phyloP scores from a whole-genome alignment of 2,329 filamentous ascomycete species.

The Helotiales sp. region DNA sequence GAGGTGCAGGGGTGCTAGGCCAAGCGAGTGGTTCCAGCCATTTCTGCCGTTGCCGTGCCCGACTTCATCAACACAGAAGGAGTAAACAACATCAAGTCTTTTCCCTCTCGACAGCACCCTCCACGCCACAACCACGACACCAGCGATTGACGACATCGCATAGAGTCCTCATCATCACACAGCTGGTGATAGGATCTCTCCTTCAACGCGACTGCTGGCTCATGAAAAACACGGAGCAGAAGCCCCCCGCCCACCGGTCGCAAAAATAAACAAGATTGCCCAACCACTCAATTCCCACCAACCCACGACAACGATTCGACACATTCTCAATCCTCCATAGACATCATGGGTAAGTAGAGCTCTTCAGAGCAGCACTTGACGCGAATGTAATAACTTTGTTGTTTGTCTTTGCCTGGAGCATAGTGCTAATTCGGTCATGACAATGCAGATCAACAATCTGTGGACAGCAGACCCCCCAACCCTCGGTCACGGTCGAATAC shows the following conservation, averaged over 20 bases:
- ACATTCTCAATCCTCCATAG: conserved; percentile 22
- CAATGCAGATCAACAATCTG: conserved; percentile 38
- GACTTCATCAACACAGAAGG: conserved; percentile 11
- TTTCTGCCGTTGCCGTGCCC: conserved; percentile 3
- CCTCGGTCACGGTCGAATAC: conserved; percentile 52
- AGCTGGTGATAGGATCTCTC: conserved; percentile 22
- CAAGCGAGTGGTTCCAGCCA: background rate
- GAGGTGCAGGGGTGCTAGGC: background rate
- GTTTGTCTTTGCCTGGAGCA: background rate
- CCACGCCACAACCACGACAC: conserved; percentile 15
- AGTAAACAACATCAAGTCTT: conserved; percentile 4
- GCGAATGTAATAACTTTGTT: conserved; percentile 4
- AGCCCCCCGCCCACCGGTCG: conserved; percentile 16
- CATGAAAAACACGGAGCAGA: background rate
- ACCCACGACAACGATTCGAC: conserved; percentile 19
- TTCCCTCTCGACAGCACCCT: background rate
- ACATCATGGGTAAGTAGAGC: conserved; percentile 39
- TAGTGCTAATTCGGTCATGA: conserved; percentile 29
- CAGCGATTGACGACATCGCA: conserved; percentile 5
- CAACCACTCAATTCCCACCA: conserved; percentile 30
- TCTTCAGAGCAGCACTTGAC: conserved; percentile 6
- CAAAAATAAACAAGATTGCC: conserved; percentile 37
- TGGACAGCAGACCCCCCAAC: conserved; percentile 45
- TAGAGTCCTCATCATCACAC: conserved; percentile 7
- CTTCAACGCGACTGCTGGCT: conserved; percentile 20